Base-by-base conservation (phyloP, 768 basidiomycete species). In the Hortiboletus flavorubellus region DNA sequence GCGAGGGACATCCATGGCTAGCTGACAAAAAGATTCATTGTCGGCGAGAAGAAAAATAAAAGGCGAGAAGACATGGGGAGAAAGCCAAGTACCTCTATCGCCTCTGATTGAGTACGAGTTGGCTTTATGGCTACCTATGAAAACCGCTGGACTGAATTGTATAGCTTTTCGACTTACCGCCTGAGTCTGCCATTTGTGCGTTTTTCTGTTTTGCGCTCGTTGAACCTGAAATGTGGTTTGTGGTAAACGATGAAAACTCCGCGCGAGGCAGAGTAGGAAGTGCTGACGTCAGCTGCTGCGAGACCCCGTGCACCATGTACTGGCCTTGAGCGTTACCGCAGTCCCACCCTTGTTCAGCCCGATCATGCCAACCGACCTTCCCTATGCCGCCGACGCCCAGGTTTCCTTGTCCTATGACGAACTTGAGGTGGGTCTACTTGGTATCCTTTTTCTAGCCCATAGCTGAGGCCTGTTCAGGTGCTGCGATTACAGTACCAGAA, bases 381-480 rank as follows among this genome's bases (percentile, higher is more conserved):
- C 95, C 38, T 97, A 97, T 72, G 95, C 95, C 49, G 95, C 93
- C 15, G 95, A 98, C 69, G 95, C 93, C 3, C 86, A 96, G 69
- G 81, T 91, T 48, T 91, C 93, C 4, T 77, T 97, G 15, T 82
- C 87, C 2, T 93, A 82, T 69, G 94, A 96, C 63, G 94, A 98
- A 72, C 80, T 97, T 30, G 88, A 93, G 74, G 94, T 94, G 52
- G 15, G 51, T 21, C 38, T n/a, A 4, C 44, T 12, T 35, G 30
- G 8, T 34, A 15, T 21, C 10, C 3, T 23, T 38, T 21, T n/a
- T 14, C 14, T 8, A 46, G 41, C 29, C 35, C 39, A 37, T 21
- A 16, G 26, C 35, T 43, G 11, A 56, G 4, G 21, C 38, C 14
- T 18, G 18, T 35, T 8, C 63, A 96, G 93, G 93, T 98, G 5